phyloP scores from a whole-genome alignment of 371 early-diverging fungal species.

The Nematocida parisii region DNA sequence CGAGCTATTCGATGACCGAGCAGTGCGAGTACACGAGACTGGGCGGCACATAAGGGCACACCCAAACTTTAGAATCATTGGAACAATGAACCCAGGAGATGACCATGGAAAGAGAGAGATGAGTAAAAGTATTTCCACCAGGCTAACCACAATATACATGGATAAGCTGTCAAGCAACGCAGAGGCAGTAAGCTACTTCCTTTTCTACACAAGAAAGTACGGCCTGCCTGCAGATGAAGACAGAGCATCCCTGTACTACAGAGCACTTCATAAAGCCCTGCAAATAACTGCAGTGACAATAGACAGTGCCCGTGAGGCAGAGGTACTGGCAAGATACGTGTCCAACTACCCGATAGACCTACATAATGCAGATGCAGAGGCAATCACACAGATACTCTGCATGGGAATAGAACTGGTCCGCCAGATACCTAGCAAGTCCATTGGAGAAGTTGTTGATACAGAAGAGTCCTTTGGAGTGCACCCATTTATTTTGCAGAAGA shows the following conservation, averaged over 20 bases:
- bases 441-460: constrained; percentile 10
- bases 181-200: constrained; percentile 53
- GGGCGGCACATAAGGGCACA: constrained; percentile 74
- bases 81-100: constrained; percentile 99
- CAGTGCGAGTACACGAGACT: constrained; percentile 86
- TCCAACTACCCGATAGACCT: neutral
- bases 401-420: neutral
- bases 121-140: constrained; percentile 93
- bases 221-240: neutral
- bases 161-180: constrained; percentile 50
- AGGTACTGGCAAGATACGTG: constrained; percentile 29
- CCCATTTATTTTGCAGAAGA: constrained; percentile 35
- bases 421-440: neutral
- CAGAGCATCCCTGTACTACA: constrained; percentile 11
- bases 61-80: constrained; percentile 82
- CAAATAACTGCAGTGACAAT: neutral
- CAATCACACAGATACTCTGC: neutral
- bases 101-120: constrained; percentile 99
- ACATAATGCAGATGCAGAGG: neutral
- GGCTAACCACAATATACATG: constrained; percentile 92
- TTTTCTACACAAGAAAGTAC: constrained; percentile 52
- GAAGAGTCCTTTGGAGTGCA: constrained; percentile 23
- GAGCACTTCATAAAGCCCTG: constrained; percentile 27
- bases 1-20: constrained; percentile 81
- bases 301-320: constrained; percentile 45